Base-by-base conservation (phyloP, 2,329 filamentous ascomycete species). In the Calonectria leucothoes region DNA sequence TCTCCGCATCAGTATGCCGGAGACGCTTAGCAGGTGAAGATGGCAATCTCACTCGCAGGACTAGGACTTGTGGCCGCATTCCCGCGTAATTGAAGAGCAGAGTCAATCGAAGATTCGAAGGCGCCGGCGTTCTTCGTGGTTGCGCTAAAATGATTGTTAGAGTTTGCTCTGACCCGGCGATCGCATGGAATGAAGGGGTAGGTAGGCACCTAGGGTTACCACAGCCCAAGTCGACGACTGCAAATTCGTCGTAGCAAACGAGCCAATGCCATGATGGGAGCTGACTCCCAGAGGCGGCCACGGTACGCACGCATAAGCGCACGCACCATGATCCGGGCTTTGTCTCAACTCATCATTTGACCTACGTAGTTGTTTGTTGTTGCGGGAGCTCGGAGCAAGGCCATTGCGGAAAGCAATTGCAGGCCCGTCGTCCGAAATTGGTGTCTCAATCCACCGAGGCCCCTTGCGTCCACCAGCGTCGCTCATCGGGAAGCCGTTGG, bases 371-470 rank as follows among this genome's bases (percentile, higher is more conserved):
- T 67, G 49, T 45, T 33, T 33, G 45, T 51, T 27, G 25, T 59
- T 51, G 71, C 42, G 23, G 33, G 66, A 52, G 23, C 31, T 70
- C 29, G 63, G 67, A 35, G 12, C 57, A 35, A 14, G n/a, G 55
- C 48, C 57, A 57, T 45, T 45, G 61, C 45, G 48, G 69, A 25
- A 69, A 59, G 51, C 66, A 66, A 52, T 66, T 66, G 49, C 59
- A 72, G 70, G 49, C 37, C 49, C 45, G 51, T n/a, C 45, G 51
- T 23, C 61, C 71, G 71, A 73, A 70, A 73, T 73, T 73, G 42
- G 37, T 70, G 71, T 73, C 67, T 73, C 71, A 73, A 66, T 48
- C 29, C 67, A n/a, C 66, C 33, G 61, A 39, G 20, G 27, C 61
- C 67, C 67, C 71, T 66, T 66, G 63, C 67, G 37, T 70, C 29